Evolutionary conservation across 1,284 basidiomycete species (phyloP).

Genomic region (Grifola frondosa): DNA sequence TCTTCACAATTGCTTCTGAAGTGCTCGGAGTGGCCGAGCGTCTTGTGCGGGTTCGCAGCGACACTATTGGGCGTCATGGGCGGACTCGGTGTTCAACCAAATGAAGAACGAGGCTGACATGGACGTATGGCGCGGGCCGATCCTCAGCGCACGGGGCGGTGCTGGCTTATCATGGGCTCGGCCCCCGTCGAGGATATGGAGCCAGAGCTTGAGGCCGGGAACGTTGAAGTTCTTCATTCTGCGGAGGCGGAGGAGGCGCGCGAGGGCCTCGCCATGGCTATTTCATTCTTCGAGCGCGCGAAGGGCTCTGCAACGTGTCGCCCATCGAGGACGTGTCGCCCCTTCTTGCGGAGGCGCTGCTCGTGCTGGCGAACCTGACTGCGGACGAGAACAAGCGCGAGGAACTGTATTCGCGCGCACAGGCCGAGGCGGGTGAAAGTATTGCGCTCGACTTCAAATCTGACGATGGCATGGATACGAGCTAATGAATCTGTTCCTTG

Average conservation of each 20-base stretch:
- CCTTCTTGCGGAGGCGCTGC: slow-evolving; percentile 50
- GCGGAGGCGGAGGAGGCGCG: slow-evolving; percentile 54
- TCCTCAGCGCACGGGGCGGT: slow-evolving; percentile 51
- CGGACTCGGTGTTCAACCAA: slow-evolving; percentile 58
- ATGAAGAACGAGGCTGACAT: slow-evolving; percentile 59
- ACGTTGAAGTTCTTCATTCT: slow-evolving; percentile 36
- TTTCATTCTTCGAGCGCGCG: slow-evolving; percentile 54
- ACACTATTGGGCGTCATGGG: slow-evolving; percentile 57
- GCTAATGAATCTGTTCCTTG: slow-evolving; percentile 15
- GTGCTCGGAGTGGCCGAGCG: slow-evolving; percentile 61
- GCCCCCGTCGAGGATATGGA: slow-evolving; percentile 55
- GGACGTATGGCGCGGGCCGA: slow-evolving; percentile 44
- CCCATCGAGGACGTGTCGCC: slow-evolving; percentile 16
- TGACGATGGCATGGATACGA: slow-evolving; percentile 6
- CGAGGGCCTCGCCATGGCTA: slow-evolving; percentile 44
- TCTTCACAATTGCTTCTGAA: slow-evolving; percentile 59
- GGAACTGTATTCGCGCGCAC: slow-evolving; percentile 47
- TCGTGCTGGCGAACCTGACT: slow-evolving; percentile 58
- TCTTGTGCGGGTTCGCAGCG: slow-evolving; percentile 42
- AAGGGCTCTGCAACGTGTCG: slow-evolving; percentile 26
- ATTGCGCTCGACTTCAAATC: slow-evolving; percentile 25
- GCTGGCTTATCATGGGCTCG: slow-evolving; percentile 53
- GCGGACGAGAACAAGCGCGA: slow-evolving; percentile 47
- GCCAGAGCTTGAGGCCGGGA: slow-evolving; percentile 43
- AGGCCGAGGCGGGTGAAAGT: slow-evolving; percentile 44